Evolutionary conservation across 1,139 yeast species (phyloP).

Genomic region (Petasospora fabianii): DNA sequence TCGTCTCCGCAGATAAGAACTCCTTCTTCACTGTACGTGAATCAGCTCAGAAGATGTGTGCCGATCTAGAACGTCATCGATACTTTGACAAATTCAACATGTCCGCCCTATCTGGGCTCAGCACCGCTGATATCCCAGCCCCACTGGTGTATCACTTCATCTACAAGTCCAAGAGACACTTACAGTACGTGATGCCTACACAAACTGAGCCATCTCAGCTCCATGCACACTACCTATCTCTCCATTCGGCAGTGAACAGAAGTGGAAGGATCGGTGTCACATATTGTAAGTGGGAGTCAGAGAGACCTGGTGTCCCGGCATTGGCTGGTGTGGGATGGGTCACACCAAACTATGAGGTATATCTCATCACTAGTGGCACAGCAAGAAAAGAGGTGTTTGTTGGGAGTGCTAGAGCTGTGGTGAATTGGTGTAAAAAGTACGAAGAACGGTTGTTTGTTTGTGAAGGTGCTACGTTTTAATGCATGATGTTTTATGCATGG

Average conservation of each 20-base stretch:
- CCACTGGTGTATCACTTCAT: constrained; percentile 74
- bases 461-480: constrained; percentile 54
- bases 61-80: constrained; percentile 35
- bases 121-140: constrained; percentile 51
- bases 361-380: constrained; percentile 48
- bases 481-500: too few relatives aligned
- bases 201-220: constrained; percentile 19
- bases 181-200: constrained; percentile 48
- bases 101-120: constrained; percentile 40
- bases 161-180: constrained; percentile 62
- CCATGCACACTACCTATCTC: constrained; percentile 21
- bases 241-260: constrained; percentile 21
- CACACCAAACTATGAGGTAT: constrained; percentile 55
- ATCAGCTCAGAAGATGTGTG: constrained; percentile 51
- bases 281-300: constrained; percentile 35
- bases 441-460: constrained; percentile 57
- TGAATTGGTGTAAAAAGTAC: constrained; percentile 54
- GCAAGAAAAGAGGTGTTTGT: constrained; percentile 44
- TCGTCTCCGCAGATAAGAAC: constrained; percentile 80
- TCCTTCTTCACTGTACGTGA: constrained; percentile 73
- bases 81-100: constrained; percentile 35
- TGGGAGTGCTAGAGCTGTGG: constrained; percentile 49
- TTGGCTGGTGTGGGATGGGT: constrained; percentile 52
- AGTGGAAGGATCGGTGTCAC: constrained; percentile 21
- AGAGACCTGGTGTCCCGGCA: constrained; percentile 25